phyloP scores from a whole-genome alignment of 2,329 filamentous ascomycete species.

The Talaromyces sp. region DNA sequence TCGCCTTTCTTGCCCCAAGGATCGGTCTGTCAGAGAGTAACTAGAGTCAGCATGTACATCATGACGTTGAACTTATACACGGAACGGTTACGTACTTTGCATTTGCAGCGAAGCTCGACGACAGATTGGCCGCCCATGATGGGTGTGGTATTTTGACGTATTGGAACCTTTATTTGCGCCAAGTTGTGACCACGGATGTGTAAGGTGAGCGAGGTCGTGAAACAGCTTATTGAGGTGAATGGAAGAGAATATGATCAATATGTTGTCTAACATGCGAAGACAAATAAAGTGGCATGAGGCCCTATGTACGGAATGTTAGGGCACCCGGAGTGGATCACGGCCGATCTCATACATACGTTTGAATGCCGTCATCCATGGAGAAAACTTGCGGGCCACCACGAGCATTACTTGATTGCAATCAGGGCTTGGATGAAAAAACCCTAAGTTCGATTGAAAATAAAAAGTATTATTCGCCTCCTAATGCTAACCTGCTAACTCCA shows the following conservation, averaged over 20 bases:
- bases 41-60: background rate
- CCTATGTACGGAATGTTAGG: constrained; percentile 10
- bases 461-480: background rate
- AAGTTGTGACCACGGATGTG: no score
- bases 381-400: constrained; percentile 5
- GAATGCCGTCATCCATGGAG: constrained; percentile 19
- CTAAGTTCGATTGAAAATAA: background rate
- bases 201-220: no score
- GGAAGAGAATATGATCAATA: background rate
- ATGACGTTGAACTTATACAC: background rate
- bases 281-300: background rate
- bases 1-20: constrained; percentile 68
- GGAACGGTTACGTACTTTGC: constrained; percentile 20
- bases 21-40: constrained; percentile 51
- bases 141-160: background rate
- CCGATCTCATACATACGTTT: constrained; percentile 17
- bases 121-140: constrained; percentile 22
- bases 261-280: background rate
- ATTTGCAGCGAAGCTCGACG: constrained; percentile 28
- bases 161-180: no score
- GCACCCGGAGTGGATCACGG: constrained; percentile 1
- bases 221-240: no score
- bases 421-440: background rate
- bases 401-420: background rate
- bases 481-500: constrained; percentile 2